Percentiles rank a stretch among this genome's conserved stretches.
These are phyloP conservation scores for Cucurbita ficifolia DNA, from an alignment of 306 rosid species.

Conservation along the genomic window DNA sequence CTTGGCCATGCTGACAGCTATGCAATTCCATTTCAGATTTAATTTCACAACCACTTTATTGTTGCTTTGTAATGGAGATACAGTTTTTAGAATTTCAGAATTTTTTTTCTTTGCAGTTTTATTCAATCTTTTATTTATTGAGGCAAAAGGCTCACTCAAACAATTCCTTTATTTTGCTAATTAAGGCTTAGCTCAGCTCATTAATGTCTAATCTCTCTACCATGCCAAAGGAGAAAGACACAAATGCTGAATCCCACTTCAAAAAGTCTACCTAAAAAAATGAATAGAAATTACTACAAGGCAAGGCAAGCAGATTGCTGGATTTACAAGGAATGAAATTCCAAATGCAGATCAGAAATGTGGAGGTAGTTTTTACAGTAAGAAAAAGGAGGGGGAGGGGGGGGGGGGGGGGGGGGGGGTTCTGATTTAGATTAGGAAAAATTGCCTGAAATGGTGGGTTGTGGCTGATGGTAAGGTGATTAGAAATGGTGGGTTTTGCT, in stretches of 20 bases:
- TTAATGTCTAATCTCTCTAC: not conserved
- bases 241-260: slow-evolving; percentile 1
- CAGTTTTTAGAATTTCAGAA: not conserved
- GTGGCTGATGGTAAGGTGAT: slow-evolving; percentile 17
- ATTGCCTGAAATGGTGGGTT: slow-evolving; percentile 30
- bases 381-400: not conserved
- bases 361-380: not conserved
- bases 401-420: not conserved
- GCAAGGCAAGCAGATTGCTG: not conserved
- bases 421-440: slow-evolving; percentile 7
- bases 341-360: not conserved
- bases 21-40: slow-evolving; percentile 9
- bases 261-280: not conserved
- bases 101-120: not conserved
- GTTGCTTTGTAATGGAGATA: slow-evolving; percentile 8
- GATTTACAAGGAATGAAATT: not conserved
- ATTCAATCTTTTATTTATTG: not conserved
- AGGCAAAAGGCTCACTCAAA: not conserved
- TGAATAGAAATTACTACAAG: not conserved
- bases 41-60: slow-evolving; percentile 11
- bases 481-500: slow-evolving; percentile 10
- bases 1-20: slow-evolving; percentile 12
- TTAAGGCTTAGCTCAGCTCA: not conserved
- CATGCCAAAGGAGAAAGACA: not conserved
- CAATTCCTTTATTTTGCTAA: not conserved